A percentile compares a stretch with the other conserved stretches of the same genome.
These are phyloP conservation scores for Agrocybe pediades DNA, from an alignment of 768 basidiomycete genomes.

Conservation along the genomic window DNA sequence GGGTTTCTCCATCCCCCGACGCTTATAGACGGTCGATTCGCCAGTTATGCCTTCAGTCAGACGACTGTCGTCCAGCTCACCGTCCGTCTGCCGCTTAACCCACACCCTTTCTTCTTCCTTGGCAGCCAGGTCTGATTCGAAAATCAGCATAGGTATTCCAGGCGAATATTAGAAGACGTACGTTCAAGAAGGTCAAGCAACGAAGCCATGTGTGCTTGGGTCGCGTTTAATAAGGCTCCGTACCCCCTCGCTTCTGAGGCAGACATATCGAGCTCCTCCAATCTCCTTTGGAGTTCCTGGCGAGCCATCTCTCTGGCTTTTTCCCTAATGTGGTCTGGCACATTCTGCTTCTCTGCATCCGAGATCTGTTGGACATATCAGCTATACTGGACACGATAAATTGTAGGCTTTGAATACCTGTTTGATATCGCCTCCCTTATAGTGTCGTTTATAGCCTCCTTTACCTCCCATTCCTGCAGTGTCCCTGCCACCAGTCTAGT, in stretches of 20 bases:
- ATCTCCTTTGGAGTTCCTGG: constrained; percentile 57
- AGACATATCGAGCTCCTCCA: constrained; percentile 68
- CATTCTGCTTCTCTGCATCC: constrained; percentile 54
- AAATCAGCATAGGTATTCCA: neutral
- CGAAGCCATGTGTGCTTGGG: constrained; percentile 61
- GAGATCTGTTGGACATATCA: constrained; percentile 37
- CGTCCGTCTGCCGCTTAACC: constrained; percentile 72
- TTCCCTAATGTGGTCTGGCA: constrained; percentile 63
- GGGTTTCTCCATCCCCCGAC: constrained; percentile 69
- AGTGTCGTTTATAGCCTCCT: constrained; percentile 69
- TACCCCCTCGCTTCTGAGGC: constrained; percentile 57
- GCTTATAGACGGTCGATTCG: constrained; percentile 70
- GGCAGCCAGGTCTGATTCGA: constrained; percentile 55
- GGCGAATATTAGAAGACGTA: constrained; percentile 29
- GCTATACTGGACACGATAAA: neutral
- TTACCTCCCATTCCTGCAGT: constrained; percentile 68
- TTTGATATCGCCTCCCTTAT: constrained; percentile 64
- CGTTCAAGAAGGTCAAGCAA: constrained; percentile 65
- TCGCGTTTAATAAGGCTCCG: constrained; percentile 49
- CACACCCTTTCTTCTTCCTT: constrained; percentile 73
- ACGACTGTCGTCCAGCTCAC: constrained; percentile 67
- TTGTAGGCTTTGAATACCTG: constrained; percentile 36
- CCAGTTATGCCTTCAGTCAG: constrained; percentile 70
- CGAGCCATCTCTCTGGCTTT: constrained; percentile 68
- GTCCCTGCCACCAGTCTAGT: constrained; percentile 67